Percentiles rank a stretch among this genome's conserved stretches.
phyloP scores from a whole-genome alignment of 2,329 filamentous ascomycete genomes.

The Microdochium trichocladiopsis region DNA sequence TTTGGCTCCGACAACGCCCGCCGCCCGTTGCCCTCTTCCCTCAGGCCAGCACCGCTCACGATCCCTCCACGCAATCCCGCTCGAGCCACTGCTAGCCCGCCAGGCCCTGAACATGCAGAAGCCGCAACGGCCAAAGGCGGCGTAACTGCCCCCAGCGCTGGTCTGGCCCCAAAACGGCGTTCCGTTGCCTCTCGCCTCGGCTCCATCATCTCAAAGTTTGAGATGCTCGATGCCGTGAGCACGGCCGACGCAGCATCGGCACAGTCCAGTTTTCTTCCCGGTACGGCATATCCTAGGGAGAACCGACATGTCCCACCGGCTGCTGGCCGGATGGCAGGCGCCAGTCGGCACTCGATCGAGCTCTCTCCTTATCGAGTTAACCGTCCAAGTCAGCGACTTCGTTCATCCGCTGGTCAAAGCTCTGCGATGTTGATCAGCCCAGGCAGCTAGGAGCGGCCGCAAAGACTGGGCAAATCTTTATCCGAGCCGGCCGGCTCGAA shows the following conservation, averaged over 20 bases:
- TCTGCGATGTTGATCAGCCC: neutral
- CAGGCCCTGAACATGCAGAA: neutral
- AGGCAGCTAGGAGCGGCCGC: neutral
- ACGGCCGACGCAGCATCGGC: constrained; percentile 6
- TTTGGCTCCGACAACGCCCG: neutral
- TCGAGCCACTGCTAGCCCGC: neutral
- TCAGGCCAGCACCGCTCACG: neutral
- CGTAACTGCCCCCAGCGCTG: neutral
- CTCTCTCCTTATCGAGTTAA: neutral
- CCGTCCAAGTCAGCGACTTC: neutral
- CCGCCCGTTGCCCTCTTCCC: neutral
- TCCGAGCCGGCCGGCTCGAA: neutral
- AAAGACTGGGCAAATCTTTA: neutral
- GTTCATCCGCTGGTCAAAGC: neutral
- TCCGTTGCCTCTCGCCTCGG: constrained; percentile 8
- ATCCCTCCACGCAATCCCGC: neutral
- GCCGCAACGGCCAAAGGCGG: neutral
- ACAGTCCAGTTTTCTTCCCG: neutral
- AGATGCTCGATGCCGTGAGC: constrained; percentile 19
- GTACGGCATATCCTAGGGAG: neutral
- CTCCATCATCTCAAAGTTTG: constrained; percentile 25
- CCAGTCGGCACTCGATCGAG: neutral
- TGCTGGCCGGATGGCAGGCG: neutral
- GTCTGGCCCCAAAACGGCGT: neutral
- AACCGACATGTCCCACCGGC: neutral